A percentile compares a stretch with the other conserved stretches of the same genome.
These are phyloP conservation scores for Globisporangium radiosum DNA, from an alignment of 352 stramenopile genomes.

Conservation along the genomic window DNA sequence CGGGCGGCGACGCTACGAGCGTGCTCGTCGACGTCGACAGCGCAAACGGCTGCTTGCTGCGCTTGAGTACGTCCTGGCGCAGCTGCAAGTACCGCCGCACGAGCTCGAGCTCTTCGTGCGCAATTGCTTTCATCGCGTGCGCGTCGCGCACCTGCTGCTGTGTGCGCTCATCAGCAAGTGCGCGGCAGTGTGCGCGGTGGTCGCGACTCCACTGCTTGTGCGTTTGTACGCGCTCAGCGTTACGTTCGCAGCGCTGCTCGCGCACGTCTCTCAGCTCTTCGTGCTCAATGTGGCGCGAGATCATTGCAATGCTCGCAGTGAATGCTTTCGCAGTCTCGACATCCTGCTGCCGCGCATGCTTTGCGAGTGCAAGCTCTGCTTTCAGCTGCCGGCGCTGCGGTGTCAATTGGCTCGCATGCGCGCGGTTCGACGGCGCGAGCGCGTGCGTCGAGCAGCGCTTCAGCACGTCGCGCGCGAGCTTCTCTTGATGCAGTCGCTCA, in stretches of 20 bases:
- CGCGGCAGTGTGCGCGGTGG: conserved; percentile 49
- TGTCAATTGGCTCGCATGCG: conserved; percentile 17
- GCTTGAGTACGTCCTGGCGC: conserved; percentile 39
- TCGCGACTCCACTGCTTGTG: conserved; percentile 37
- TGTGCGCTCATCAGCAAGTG: conserved; percentile 36
- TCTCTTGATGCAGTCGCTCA: conserved; percentile 28
- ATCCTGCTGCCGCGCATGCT: conserved; percentile 30
- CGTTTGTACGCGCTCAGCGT: conserved; percentile 39
- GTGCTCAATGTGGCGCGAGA: conserved; percentile 65
- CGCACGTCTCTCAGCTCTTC: conserved; percentile 50
- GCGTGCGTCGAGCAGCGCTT: conserved; percentile 19
- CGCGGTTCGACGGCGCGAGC: conserved; percentile 31
- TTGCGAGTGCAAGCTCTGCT: conserved; percentile 20
- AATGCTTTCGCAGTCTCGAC: conserved; percentile 55
- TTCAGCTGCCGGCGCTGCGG: conserved; percentile 22
- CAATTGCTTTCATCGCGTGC: conserved; percentile 48
- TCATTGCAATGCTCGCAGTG: conserved; percentile 63
- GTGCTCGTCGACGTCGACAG: conserved; percentile 68
- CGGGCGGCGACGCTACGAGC: conserved; percentile 50
- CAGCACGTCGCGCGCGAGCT: conserved; percentile 28
- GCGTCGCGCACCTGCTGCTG: conserved; percentile 39
- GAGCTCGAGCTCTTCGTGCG: conserved; percentile 42
- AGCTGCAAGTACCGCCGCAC: conserved; percentile 29
- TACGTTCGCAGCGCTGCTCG: conserved; percentile 27
- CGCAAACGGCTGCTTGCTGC: conserved; percentile 42